Conservation (phyloP, 129 eudicot species). For the Tagetes patula region DNA sequence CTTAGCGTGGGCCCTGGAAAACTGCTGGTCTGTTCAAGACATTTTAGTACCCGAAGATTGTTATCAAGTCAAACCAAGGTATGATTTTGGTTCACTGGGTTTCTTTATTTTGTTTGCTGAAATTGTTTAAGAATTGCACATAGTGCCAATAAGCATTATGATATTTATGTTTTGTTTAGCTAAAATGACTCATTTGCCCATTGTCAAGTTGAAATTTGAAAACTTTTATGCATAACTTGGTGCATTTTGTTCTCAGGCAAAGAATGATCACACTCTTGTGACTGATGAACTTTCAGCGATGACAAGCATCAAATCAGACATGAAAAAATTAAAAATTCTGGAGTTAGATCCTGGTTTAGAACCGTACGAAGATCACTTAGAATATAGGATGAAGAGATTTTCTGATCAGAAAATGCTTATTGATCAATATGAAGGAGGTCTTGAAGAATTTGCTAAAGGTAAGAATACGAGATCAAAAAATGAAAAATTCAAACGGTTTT, state of each 20-base stretch:
- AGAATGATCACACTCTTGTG: constrained; percentile 45
- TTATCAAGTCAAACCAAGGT: constrained; percentile 45
- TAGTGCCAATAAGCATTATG: not conserved
- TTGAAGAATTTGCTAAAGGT: constrained; percentile 93
- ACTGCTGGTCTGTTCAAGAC: constrained; percentile 21
- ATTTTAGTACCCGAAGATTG: constrained; percentile 30
- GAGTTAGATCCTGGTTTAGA: constrained; percentile 65
- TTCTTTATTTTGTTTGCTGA: not conserved
- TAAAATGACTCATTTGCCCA: constrained; percentile 15
- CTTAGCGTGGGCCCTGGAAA: constrained; percentile 30
- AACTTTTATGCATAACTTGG: not conserved
- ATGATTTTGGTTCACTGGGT: constrained; percentile 12
- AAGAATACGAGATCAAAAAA: constrained; percentile 18
- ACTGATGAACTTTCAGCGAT: constrained; percentile 53
- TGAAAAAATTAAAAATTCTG: constrained; percentile 43
- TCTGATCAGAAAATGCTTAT: constrained; percentile 68
- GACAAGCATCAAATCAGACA: constrained; percentile 37
- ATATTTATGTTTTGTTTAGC: constrained; percentile 6
- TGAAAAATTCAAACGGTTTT: not conserved
- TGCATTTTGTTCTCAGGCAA: constrained; percentile 42
- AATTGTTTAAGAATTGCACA: constrained; percentile 10
- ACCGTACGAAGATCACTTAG: constrained; percentile 71
- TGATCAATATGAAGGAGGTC: constrained; percentile 70
- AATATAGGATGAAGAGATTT: constrained; percentile 67
- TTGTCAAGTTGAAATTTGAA: not conserved